These are phyloP conservation scores for Pseudonitzschia pungens DNA, from an alignment of 108 stramenopile species.

Conservation along the genomic window DNA sequence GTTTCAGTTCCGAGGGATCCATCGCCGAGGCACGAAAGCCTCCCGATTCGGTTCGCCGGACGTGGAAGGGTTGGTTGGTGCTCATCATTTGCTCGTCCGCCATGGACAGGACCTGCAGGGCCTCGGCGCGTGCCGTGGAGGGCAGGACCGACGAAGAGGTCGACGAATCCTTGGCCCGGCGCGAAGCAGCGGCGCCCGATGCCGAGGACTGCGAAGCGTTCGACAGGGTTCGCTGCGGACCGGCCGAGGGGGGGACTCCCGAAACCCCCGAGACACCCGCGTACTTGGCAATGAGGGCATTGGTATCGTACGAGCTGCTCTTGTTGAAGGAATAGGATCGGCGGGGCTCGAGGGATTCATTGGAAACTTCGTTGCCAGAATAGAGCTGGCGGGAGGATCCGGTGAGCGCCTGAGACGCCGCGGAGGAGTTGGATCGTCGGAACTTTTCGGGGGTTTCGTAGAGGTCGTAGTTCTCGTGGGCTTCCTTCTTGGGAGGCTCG, in stretches of 20 bases:
- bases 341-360: conserved; percentile 12
- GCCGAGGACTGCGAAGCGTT: not conserved
- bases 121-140: conserved; percentile 26
- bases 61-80: conserved; percentile 23
- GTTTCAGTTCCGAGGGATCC: not conserved
- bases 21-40: conserved; percentile 24
- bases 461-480: conserved; percentile 4
- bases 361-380: not conserved
- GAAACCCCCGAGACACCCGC: conserved; percentile 14
- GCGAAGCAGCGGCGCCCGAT: too few species aligned
- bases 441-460: conserved; percentile 13
- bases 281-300: conserved; percentile 37
- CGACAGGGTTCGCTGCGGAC: not conserved
- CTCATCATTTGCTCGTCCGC: conserved; percentile 26
- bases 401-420: not conserved
- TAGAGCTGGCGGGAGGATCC: conserved; percentile 5
- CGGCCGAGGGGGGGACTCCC: not conserved
- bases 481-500: not conserved
- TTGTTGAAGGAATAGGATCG: conserved; percentile 21
- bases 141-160: not conserved
- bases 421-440: not conserved
- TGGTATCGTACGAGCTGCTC: conserved; percentile 31
- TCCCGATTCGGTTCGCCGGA: conserved; percentile 34
- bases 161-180: not conserved
- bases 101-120: conserved; percentile 35